Percentiles rank a stretch among this genome's conserved stretches.
Conservation (phyloP, 1,284 basidiomycete species). For the Rhodotorula sp. region DNA sequence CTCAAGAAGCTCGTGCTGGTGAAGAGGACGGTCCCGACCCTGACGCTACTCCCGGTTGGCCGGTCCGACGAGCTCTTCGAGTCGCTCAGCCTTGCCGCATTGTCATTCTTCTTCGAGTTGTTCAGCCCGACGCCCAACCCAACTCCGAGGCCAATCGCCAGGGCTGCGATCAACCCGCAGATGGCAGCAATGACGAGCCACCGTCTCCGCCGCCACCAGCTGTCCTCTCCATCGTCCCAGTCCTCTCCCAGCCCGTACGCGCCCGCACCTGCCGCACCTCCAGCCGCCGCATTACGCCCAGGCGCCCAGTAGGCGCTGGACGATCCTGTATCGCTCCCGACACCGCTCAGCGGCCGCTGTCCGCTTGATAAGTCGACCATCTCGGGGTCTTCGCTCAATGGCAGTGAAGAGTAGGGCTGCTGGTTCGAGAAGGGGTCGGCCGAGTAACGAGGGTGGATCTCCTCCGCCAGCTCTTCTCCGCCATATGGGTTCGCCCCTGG, state of each 20-base stretch:
- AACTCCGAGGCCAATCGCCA: slow-evolving; percentile 32
- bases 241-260: slow-evolving; percentile 11
- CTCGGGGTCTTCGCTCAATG: slow-evolving; percentile 23
- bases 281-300: background rate
- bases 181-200: slow-evolving; percentile 18
- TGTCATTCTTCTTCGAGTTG: slow-evolving; percentile 1
- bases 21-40: slow-evolving; percentile 6
- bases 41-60: slow-evolving; percentile 2
- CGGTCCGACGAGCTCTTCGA: background rate
- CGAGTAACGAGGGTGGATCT: slow-evolving; percentile 16
- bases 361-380: slow-evolving; percentile 24
- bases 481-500: slow-evolving; percentile 3
- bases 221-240: slow-evolving; percentile 17
- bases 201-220: slow-evolving; percentile 4
- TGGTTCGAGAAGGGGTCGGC: slow-evolving; percentile 11
- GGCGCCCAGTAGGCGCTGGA: slow-evolving; percentile 35
- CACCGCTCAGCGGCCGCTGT: slow-evolving; percentile 2
- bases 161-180: slow-evolving; percentile 11
- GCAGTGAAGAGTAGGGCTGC: slow-evolving; percentile 6
- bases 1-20: slow-evolving; percentile 18
- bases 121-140: slow-evolving; percentile 34
- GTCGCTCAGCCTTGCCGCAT: slow-evolving; percentile 16
- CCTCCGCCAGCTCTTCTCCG: slow-evolving; percentile 17
- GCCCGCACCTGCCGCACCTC: slow-evolving; percentile 1
- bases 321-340: slow-evolving; percentile 4